A percentile compares a stretch with the other conserved stretches of the same genome.
Evolutionary conservation across 83 land plant species (phyloP).

Genomic region (Picea abies): DNA sequence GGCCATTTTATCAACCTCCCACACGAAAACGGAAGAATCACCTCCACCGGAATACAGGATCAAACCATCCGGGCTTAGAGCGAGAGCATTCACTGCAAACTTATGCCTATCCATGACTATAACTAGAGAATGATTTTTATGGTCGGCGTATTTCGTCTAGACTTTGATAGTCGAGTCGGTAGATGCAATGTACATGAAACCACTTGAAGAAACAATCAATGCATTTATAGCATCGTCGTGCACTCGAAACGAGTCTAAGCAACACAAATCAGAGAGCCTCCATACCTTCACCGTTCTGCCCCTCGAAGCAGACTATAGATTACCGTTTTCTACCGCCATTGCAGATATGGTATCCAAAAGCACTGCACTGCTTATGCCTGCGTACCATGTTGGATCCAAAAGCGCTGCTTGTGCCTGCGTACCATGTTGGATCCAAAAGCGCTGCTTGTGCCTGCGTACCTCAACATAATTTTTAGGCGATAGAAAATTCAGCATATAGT

Average conservation of each 20-base stretch:
- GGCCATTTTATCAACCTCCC: too few relatives aligned
- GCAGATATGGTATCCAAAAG: slow-evolving; percentile 15
- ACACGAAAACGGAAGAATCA: slow-evolving; percentile 20
- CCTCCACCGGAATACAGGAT: not conserved
- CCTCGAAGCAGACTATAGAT: too few relatives aligned
- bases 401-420: slow-evolving; percentile 63
- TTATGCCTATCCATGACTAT: slow-evolving; percentile 37
- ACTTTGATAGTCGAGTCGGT: slow-evolving; percentile 51
- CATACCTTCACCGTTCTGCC: too few relatives aligned
- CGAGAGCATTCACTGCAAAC: too few relatives aligned
- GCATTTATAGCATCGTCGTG: too few relatives aligned
- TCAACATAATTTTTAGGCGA: slow-evolving; percentile 64
- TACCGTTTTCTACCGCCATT: too few relatives aligned
- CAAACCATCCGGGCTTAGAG: too few relatives aligned
- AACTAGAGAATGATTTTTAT: slow-evolving; percentile 35
- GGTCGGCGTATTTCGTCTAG: not conserved
- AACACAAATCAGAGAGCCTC: too few relatives aligned
- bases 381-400: slow-evolving; percentile 23
- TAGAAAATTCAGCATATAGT: slow-evolving; percentile 51
- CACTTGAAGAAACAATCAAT: not conserved
- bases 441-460: slow-evolving; percentile 61
- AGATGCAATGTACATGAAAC: slow-evolving; percentile 57
- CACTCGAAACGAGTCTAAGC: too few relatives aligned
- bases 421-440: slow-evolving; percentile 52
- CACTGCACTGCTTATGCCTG: slow-evolving; percentile 53